These are phyloP conservation scores for Acmispon strigosus DNA, from an alignment of 306 rosid genomes.

Conservation along the genomic window DNA sequence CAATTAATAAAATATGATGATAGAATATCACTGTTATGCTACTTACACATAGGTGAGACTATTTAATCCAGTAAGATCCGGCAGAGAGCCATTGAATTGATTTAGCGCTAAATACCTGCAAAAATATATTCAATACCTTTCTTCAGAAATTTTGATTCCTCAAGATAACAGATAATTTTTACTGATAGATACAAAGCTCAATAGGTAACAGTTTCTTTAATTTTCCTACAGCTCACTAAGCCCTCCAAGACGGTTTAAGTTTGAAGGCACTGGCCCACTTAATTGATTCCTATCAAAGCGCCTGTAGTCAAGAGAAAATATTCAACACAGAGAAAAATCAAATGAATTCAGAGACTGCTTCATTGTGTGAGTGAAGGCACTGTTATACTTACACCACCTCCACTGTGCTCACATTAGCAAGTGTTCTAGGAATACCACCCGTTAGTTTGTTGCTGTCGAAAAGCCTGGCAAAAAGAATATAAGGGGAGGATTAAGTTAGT, in stretches of 20 bases:
- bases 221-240: constrained; percentile 52
- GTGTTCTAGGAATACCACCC: constrained; percentile 43
- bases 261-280: constrained; percentile 37
- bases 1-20: no score
- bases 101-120: constrained; percentile 59
- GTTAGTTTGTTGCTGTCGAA: constrained; percentile 38
- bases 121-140: background rate
- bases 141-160: constrained; percentile 5
- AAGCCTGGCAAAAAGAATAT: constrained; percentile 39
- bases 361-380: background rate
- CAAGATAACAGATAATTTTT: background rate
- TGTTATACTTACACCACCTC: constrained; percentile 60
- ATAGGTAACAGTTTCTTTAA: background rate
- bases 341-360: background rate
- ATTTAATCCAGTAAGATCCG: constrained; percentile 45
- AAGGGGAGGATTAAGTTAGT: background rate
- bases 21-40: background rate
- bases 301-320: constrained; percentile 34
- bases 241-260: constrained; percentile 26
- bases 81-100: constrained; percentile 37
- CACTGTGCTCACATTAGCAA: constrained; percentile 33
- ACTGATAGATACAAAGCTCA: constrained; percentile 12
- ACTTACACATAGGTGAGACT: constrained; percentile 51
- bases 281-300: constrained; percentile 50
- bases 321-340: background rate